phyloP scores from a whole-genome alignment of 129 eudicot genomes.

The Escallonia herrerae region DNA sequence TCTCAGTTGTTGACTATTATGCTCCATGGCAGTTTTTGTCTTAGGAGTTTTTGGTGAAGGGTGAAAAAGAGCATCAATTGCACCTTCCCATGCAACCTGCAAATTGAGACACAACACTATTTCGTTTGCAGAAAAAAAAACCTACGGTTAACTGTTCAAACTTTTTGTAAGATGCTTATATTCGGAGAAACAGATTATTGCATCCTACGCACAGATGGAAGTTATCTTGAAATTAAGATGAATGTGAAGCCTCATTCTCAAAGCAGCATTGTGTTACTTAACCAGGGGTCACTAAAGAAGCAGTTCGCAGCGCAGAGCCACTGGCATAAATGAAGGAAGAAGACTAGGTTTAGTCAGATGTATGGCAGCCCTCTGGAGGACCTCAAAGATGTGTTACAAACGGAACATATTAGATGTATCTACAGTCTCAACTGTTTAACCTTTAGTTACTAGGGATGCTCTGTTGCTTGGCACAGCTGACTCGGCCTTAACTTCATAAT shows the following conservation, averaged over 20 bases:
- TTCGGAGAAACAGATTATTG: not conserved
- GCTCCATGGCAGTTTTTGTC: slow-evolving; percentile 2
- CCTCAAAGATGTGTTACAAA: no score
- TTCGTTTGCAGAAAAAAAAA: not conserved
- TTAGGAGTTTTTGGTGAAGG: slow-evolving; percentile 27
- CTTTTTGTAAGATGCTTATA: not conserved
- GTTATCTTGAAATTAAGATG: not conserved
- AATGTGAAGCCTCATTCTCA: not conserved
- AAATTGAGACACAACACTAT: slow-evolving; percentile 5
- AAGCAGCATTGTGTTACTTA: no score
- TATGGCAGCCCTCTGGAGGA: no score
- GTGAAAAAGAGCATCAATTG: slow-evolving; percentile 63
- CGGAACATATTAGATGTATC: no score
- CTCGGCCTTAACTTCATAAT: no score
- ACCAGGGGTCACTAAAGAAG: no score
- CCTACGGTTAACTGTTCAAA: not conserved
- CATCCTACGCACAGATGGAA: not conserved
- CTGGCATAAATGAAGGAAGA: no score
- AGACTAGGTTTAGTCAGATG: no score
- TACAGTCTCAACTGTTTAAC: no score
- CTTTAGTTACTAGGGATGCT: no score
- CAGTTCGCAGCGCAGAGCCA: no score
- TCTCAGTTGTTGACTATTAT: slow-evolving; percentile 6
- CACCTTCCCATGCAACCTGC: slow-evolving; percentile 88
- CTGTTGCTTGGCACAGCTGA: no score